Conservation (phyloP, 2,329 filamentous ascomycete species). For the Bisporella sp. region DNA sequence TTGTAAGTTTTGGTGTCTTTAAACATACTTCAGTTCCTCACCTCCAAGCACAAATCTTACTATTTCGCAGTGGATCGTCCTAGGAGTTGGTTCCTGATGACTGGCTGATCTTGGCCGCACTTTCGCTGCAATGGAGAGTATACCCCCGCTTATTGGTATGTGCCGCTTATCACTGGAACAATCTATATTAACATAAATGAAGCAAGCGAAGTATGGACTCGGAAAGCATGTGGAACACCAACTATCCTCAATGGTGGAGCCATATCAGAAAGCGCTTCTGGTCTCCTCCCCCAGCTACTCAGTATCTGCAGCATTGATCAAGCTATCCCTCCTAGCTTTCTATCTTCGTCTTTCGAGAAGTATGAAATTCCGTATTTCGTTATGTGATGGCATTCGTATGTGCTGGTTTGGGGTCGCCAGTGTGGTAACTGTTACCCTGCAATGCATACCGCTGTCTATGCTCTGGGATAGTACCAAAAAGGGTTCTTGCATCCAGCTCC, state of each 20-base stretch:
- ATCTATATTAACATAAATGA: not conserved
- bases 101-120: not conserved
- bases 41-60: not conserved
- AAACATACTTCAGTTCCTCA: not conserved
- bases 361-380: constrained; percentile 29
- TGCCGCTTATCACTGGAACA: not conserved
- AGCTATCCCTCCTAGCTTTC: constrained; percentile 38
- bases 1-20: not conserved
- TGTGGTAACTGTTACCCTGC: constrained; percentile 36
- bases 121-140: not conserved
- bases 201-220: not conserved
- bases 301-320: constrained; percentile 30
- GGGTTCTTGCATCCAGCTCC: constrained; percentile 35
- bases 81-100: not conserved
- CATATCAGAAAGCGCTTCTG: not conserved
- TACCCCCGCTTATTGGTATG: not conserved
- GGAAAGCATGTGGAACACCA: not conserved
- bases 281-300: not conserved
- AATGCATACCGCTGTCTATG: constrained; percentile 33
- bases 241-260: not conserved
- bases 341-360: constrained; percentile 37
- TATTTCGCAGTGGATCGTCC: not conserved
- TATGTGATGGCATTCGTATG: constrained; percentile 35
- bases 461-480: constrained; percentile 31
- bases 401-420: constrained; percentile 32